Evolutionary conservation across 106 monocot genomes (phyloP).

Genomic region (Allium sativum): DNA sequence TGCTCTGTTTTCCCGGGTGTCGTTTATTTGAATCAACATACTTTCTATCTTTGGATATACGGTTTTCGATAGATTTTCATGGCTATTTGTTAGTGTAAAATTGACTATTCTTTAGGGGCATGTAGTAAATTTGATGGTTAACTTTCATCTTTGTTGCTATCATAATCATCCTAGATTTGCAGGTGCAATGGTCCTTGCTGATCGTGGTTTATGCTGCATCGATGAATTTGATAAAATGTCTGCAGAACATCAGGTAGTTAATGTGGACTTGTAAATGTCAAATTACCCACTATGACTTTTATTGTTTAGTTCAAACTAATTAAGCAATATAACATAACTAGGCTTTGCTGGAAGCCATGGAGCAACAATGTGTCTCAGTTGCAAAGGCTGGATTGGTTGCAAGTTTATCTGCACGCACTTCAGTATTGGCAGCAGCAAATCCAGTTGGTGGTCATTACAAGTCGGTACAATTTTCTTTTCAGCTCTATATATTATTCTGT

Average conservation of each 20-base stretch:
- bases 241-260: conserved; percentile 82
- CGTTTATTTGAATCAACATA: no score
- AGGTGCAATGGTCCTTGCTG: conserved; percentile 99
- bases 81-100: no score
- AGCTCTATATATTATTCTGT: no score
- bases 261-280: not conserved
- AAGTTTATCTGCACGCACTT: conserved; percentile 91
- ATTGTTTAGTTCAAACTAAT: no score
- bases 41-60: no score
- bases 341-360: conserved; percentile 98
- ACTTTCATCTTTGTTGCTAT: not conserved
- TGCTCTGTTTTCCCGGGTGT: no score
- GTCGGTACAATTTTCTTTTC: conserved; percentile 19
- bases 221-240: conserved; percentile 99
- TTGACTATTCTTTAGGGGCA: no score
- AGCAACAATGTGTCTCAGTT: conserved; percentile 96
- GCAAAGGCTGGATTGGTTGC: conserved; percentile 99
- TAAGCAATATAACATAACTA: conserved; percentile 15
- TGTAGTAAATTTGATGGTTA: no score
- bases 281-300: no score
- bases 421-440: conserved; percentile 93
- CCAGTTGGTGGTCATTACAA: conserved; percentile 98
- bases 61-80: no score
- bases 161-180: not conserved
- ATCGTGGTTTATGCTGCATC: conserved; percentile 92